Conservation (phyloP, 2,329 filamentous ascomycete species). For the Epichloe gansuensis region DNA sequence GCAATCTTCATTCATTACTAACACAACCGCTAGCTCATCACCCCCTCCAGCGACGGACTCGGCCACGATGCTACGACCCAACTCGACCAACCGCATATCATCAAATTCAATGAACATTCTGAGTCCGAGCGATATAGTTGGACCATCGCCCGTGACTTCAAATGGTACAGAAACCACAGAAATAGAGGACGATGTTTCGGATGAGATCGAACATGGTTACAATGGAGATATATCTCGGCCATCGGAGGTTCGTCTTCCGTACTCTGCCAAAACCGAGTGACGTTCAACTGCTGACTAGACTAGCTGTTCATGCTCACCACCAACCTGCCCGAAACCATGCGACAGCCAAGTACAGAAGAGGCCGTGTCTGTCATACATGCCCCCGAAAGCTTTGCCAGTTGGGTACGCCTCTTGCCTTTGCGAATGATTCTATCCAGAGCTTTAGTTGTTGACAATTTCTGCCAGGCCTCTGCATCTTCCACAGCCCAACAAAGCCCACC, state of each 20-base stretch:
- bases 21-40: conserved; percentile 18
- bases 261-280: neutral
- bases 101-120: conserved; percentile 42
- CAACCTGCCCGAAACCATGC: conserved; percentile 42
- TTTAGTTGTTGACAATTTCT: neutral
- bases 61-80: conserved; percentile 40
- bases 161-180: conserved; percentile 74
- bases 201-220: conserved; percentile 36
- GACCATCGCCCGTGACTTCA: conserved; percentile 74
- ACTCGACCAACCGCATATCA: conserved; percentile 33
- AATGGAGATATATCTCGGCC: conserved; percentile 9
- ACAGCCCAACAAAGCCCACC: conserved; percentile 21
- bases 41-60: conserved; percentile 27
- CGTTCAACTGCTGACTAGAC: conserved; percentile 5
- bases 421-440: neutral
- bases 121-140: conserved; percentile 57
- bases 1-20: conserved; percentile 8
- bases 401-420: conserved; percentile 41
- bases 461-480: conserved; percentile 30
- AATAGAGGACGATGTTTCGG: conserved; percentile 63
- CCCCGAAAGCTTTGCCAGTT: conserved; percentile 67
- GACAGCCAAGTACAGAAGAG: conserved; percentile 55
- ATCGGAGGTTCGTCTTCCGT: conserved; percentile 18
- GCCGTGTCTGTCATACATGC: conserved; percentile 86
- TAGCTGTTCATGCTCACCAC: conserved; percentile 43